Evolutionary conservation across 2,329 filamentous ascomycete species (phyloP).

Genomic region (Pseudocercospora musae): DNA sequence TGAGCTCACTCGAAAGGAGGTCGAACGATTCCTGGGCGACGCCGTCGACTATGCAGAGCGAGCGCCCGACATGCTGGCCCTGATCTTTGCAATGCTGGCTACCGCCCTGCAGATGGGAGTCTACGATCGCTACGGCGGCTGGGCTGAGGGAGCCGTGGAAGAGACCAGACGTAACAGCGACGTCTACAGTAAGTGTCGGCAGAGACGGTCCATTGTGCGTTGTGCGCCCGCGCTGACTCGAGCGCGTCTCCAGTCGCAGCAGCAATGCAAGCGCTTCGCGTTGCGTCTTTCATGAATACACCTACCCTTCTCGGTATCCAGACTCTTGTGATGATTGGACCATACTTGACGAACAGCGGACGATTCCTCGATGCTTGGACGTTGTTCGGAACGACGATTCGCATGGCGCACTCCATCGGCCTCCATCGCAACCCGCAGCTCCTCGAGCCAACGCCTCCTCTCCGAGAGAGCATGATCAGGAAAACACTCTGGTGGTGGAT

Average conservation of each 20-base stretch:
- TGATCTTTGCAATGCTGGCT: constrained; percentile 48
- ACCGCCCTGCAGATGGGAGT: constrained; percentile 47
- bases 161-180: constrained; percentile 39
- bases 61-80: constrained; percentile 48
- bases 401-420: constrained; percentile 49
- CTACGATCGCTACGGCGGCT: constrained; percentile 42
- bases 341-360: constrained; percentile 49
- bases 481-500: constrained; percentile 53
- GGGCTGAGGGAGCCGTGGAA: constrained; percentile 39
- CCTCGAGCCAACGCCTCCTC: constrained; percentile 42
- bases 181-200: constrained; percentile 44
- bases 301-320: constrained; percentile 48
- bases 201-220: neutral
- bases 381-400: constrained; percentile 48
- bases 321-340: constrained; percentile 48
- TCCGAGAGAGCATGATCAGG: constrained; percentile 42
- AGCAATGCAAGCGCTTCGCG: constrained; percentile 50
- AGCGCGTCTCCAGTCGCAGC: constrained; percentile 42
- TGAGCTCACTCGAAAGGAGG: constrained; percentile 42
- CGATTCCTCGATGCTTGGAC: constrained; percentile 51
- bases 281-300: constrained; percentile 48
- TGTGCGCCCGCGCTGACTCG: constrained; percentile 2
- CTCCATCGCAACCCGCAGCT: constrained; percentile 49
- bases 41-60: constrained; percentile 42
- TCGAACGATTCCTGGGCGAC: constrained; percentile 46